Base-by-base conservation (phyloP, 2,329 filamentous ascomycete species). In the Teratosphaeria gauchensis region DNA sequence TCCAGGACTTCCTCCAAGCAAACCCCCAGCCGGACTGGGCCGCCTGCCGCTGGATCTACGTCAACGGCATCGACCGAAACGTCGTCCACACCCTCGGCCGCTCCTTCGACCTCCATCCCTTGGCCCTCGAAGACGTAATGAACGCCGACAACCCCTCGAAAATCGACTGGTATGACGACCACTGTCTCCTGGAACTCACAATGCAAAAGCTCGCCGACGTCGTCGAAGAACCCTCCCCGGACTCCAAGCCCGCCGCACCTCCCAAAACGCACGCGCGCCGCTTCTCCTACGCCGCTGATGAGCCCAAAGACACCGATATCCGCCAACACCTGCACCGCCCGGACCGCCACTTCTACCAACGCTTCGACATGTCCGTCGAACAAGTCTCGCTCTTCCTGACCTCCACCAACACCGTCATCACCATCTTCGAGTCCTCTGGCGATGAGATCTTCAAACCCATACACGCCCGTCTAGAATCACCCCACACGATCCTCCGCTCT, bases 41-140 rank as follows among this genome's bases (percentile, higher is more conserved):
- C 16, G 82, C 83, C 60, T 94, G 89, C 68, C 83, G 92, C 24
- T 96, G 92, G 92, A 92, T 96, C 75, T 96, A 92, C 66, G 85
- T 96, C 68, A 96, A 96, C 71, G 90, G 92, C 0, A 75, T 96
- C 21, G 92, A 89, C 67, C 95, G 89, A 87, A 90, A 96, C 72
- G 90, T 96, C 2, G 92, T 96, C 59, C 83, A 89, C 65, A 80
- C 84, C 0, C 75, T 96, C 38, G 90, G 89, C 24, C 85, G 84
- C 62, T 77, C 89, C 67, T 94, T 95, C 68, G 80, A 82, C 31
- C 77, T 96, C 46, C 92, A 96, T 71, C 83, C 85, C 61, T 79
- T 96, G 52, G 90, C 92, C 0, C 84, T 96, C 64, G 92, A 96
- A 71, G 92, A 96, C 73, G 74, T 95, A 66, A 86, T 96, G 77